Conservation (phyloP, 2,329 filamentous ascomycete species). For the Pseudogymnoascus verrucosus region DNA sequence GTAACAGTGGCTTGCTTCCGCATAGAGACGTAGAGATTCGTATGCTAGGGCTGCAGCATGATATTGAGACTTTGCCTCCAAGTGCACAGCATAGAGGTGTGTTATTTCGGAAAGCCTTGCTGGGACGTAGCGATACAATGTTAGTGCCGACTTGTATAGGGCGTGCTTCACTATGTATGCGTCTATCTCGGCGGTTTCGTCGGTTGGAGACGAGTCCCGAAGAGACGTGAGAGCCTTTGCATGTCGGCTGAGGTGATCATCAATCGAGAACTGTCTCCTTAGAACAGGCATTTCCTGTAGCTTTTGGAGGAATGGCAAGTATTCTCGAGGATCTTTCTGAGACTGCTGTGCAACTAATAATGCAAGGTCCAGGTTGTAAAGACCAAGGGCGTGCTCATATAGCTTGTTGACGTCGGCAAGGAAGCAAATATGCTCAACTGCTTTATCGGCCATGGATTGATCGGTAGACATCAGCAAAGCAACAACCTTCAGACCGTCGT, state of each 20-base stretch:
- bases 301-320: slow-evolving; percentile 86
- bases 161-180: slow-evolving; percentile 70
- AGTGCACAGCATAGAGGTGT: slow-evolving; percentile 67
- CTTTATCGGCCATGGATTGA: slow-evolving; percentile 69
- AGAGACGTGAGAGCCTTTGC: slow-evolving; percentile 72
- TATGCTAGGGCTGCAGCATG: slow-evolving; percentile 86
- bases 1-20: slow-evolving; percentile 73
- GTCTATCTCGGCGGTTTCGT: slow-evolving; percentile 69
- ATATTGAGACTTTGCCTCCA: slow-evolving; percentile 67
- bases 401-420: slow-evolving; percentile 86
- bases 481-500: slow-evolving; percentile 74
- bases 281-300: slow-evolving; percentile 66
- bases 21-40: slow-evolving; percentile 71
- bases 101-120: slow-evolving; percentile 61
- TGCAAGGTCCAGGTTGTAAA: slow-evolving; percentile 87
- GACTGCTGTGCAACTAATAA: slow-evolving; percentile 90
- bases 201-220: slow-evolving; percentile 46
- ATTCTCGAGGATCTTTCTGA: slow-evolving; percentile 90
- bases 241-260: slow-evolving; percentile 73
- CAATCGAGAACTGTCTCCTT: slow-evolving; percentile 74
- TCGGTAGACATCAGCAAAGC: slow-evolving; percentile 62
- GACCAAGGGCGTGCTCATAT: slow-evolving; percentile 80
- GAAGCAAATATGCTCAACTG: slow-evolving; percentile 96
- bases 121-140: slow-evolving; percentile 75
- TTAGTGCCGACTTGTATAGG: slow-evolving; percentile 70